Evolutionary conservation across 306 rosid genomes (phyloP).

Genomic region (Castanopsis chinensis): DNA sequence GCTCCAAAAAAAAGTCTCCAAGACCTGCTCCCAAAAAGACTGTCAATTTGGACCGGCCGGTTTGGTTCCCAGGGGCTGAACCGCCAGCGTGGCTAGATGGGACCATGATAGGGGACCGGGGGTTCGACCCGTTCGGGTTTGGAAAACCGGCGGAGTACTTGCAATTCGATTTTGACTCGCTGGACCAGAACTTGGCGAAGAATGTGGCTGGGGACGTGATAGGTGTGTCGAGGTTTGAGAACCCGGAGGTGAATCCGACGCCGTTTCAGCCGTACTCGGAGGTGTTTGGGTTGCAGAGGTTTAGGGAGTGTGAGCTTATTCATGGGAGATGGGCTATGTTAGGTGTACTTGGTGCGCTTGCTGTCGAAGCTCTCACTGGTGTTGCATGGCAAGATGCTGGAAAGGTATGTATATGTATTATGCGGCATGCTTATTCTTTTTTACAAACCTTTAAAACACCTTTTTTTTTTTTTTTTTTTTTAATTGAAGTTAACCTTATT

Average conservation of each 20-base stretch:
- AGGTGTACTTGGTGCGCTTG: constrained; percentile 72
- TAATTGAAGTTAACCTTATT: no score
- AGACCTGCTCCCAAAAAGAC: constrained; percentile 31
- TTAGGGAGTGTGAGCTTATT: constrained; percentile 74
- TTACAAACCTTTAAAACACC: background rate
- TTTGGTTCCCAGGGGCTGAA: constrained; percentile 62
- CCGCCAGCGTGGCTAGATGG: constrained; percentile 85
- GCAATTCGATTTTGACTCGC: constrained; percentile 63
- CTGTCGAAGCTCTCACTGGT: constrained; percentile 73
- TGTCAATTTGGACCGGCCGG: constrained; percentile 27
- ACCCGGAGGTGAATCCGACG: constrained; percentile 47
- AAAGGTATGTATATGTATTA: constrained; percentile 41
- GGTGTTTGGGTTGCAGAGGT: constrained; percentile 79
- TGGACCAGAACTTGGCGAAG: constrained; percentile 87
- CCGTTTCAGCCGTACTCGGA: constrained; percentile 81
- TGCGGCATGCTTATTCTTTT: background rate
- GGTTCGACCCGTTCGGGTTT: constrained; percentile 68
- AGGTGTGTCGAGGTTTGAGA: constrained; percentile 51
- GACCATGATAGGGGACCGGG: constrained; percentile 55
- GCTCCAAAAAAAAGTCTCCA: constrained; percentile 7
- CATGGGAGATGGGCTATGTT: constrained; percentile 93
- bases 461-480: no score
- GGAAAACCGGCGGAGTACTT: constrained; percentile 70
- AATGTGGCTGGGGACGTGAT: constrained; percentile 57
- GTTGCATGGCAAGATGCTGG: constrained; percentile 94